Evolutionary conservation across 2,329 filamentous ascomycete species (phyloP), one percentile per base, ranked within the genome.

Genomic region (Paraphoma chrysanthemicola): DNA sequence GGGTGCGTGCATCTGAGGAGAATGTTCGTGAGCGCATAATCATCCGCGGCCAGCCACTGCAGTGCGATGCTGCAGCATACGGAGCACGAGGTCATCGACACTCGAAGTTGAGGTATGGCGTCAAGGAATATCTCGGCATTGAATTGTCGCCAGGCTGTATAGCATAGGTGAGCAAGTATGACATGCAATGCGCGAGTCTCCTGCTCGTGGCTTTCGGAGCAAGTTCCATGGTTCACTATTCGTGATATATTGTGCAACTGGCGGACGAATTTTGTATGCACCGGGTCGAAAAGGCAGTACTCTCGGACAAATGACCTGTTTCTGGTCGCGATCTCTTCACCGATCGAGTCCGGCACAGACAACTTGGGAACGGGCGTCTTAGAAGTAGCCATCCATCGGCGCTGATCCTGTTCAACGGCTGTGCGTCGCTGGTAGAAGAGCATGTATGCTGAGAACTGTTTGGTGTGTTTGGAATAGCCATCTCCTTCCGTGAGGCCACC

Each of bases 371-470:
- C 79, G n/a, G 85, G 79, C 44, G 53, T 64, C 8, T 61, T 57
- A 9, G 69, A 55, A 29, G 68, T 83, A 78, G 46, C 87, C 69
- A 29, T 67, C 63, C 71, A 73, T 42, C 67, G 58, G 5, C 51
- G 46, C 36, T 70, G 65, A 31, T 76, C 72, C 10, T 69, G 57
- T 8, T 82, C 80, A 53, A 93, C 82, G 4, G 86, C 86, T 0
- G 88, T 88, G 3, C 88, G 86, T 47, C 95, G 88, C 74, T 97
- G 91, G 74, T 99, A 99, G 76, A 99, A 98, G 8, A 99, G 84
- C 91, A 99, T 98, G 76, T 99, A 99, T 11, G 94, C 95, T 73
- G 92, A 98, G 52, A 68, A 76, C 41, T 68, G 63, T 53, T 77
- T 77, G 49, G 64, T 66, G 33, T 66, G 62, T 6, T 68, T 64